A percentile compares a stretch with the other conserved stretches of the same genome.
Evolutionary conservation across 75 land plant species (phyloP).

Genomic region (Gnetum montanum): DNA sequence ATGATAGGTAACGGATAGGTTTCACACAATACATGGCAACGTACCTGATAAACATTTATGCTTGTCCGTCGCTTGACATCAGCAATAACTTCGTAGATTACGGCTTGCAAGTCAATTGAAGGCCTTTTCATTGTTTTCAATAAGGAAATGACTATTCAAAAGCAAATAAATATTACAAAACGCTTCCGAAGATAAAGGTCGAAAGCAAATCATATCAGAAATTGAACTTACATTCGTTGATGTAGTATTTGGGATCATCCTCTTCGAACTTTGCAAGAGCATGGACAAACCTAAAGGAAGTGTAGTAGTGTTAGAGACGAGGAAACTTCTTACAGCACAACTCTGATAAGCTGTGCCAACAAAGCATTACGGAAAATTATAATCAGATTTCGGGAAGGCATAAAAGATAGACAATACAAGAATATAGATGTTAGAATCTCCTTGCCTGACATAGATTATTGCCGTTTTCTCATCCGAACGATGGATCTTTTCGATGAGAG

Average conservation of each 20-base stretch:
- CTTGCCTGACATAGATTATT: conserved; percentile 6
- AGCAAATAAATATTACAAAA: no score
- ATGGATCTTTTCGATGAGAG: background rate
- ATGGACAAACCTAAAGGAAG: conserved; percentile 1
- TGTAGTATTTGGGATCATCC: conserved; percentile 2
- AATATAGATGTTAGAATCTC: background rate
- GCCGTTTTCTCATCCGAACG: no score
- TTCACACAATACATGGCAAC: no score
- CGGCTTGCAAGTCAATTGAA: conserved; percentile 2
- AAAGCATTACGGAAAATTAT: background rate
- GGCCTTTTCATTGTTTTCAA: conserved; percentile 4
- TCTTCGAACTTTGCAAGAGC: background rate
- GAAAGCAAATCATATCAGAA: no score
- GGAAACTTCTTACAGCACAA: background rate
- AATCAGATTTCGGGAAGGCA: background rate
- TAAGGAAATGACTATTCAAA: no score
- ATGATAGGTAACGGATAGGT: no score
- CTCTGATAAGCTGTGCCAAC: background rate
- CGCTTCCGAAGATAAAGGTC: background rate
- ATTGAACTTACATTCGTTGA: conserved; percentile 3
- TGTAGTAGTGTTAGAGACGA: background rate
- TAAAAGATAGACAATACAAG: background rate
- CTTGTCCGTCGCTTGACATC: no score
- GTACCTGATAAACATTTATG: no score
- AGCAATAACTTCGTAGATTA: conserved; percentile 1